A percentile compares a stretch with the other conserved stretches of the same genome.
Evolutionary conservation across 2,329 filamentous ascomycete genomes (phyloP).

Genomic region (Diaporthe helianthi): DNA sequence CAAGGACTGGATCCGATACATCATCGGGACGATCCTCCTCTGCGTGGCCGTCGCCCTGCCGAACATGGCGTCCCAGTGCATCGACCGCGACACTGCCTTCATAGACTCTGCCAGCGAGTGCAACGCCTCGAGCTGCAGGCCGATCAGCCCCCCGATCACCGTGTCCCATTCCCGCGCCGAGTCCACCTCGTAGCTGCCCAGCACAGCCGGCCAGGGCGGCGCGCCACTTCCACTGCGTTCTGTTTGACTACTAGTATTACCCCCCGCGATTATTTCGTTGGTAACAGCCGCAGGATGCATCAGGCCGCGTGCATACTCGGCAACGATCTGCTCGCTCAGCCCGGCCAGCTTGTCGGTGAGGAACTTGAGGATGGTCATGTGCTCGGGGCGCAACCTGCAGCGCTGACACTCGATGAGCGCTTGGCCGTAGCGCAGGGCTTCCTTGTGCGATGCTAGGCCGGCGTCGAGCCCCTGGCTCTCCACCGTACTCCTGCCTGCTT

Average conservation of each 20-base stretch:
- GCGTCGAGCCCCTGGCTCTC: slow-evolving; percentile 21
- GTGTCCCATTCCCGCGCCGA: slow-evolving; percentile 26
- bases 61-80: neutral
- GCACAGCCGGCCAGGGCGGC: neutral
- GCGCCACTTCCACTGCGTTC: neutral
- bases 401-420: slow-evolving; percentile 27
- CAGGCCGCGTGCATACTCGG: neutral
- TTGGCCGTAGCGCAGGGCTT: slow-evolving; percentile 27
- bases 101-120: neutral
- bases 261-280: no score
- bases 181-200: slow-evolving; percentile 32
- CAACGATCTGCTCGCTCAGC: slow-evolving; percentile 26
- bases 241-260: no score
- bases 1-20: neutral
- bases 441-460: slow-evolving; percentile 28
- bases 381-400: slow-evolving; percentile 20
- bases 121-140: slow-evolving; percentile 2
- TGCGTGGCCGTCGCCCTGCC: neutral
- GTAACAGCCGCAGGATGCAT: neutral
- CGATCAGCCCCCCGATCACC: slow-evolving; percentile 24
- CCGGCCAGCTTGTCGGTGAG: slow-evolving; percentile 26
- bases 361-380: slow-evolving; percentile 32
- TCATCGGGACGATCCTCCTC: neutral
- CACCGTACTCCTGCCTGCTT: neutral
- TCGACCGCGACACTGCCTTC: neutral